Percentiles rank a stretch among this genome's conserved stretches.
These are phyloP conservation scores for Cyclotella distinguenda DNA, from an alignment of 108 stramenopile species.

Conservation along the genomic window DNA sequence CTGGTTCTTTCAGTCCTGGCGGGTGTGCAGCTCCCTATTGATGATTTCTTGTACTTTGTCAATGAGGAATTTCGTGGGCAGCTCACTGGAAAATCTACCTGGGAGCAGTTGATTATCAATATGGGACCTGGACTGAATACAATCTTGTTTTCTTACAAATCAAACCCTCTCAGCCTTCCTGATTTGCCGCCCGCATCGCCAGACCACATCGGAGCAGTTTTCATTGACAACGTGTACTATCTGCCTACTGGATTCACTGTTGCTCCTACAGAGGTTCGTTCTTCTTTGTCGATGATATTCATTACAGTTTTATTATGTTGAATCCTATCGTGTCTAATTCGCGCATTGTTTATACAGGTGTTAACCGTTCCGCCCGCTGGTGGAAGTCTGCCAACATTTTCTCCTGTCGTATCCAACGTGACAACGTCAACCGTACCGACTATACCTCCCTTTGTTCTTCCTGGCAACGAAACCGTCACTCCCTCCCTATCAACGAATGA, in stretches of 20 bases:
- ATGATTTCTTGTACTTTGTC: constrained; percentile 26
- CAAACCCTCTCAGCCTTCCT: constrained; percentile 4
- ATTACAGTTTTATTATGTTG: background rate
- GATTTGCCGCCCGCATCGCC: constrained; percentile 17
- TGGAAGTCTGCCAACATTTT: too few relatives aligned
- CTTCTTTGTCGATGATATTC: too few relatives aligned
- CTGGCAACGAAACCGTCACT: background rate
- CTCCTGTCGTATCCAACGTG: too few relatives aligned
- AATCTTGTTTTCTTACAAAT: constrained; percentile 21
- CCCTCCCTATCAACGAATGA: background rate
- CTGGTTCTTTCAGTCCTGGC: constrained; percentile 20
- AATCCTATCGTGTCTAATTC: background rate
- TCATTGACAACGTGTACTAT: constrained; percentile 28
- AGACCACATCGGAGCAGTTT: constrained; percentile 18
- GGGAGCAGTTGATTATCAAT: constrained; percentile 3
- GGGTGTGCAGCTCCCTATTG: constrained; percentile 16
- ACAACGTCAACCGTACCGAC: background rate
- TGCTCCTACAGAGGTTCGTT: constrained; percentile 4
- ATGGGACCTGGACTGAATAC: constrained; percentile 22
- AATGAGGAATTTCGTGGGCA: constrained; percentile 24
- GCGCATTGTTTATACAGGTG: too few relatives aligned
- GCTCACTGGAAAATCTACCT: constrained; percentile 1
- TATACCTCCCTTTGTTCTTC: background rate
- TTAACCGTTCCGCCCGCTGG: too few relatives aligned
- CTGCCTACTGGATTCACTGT: constrained; percentile 4